phyloP scores from a whole-genome alignment of 768 basidiomycete species.

The Gyrodon lividus region DNA sequence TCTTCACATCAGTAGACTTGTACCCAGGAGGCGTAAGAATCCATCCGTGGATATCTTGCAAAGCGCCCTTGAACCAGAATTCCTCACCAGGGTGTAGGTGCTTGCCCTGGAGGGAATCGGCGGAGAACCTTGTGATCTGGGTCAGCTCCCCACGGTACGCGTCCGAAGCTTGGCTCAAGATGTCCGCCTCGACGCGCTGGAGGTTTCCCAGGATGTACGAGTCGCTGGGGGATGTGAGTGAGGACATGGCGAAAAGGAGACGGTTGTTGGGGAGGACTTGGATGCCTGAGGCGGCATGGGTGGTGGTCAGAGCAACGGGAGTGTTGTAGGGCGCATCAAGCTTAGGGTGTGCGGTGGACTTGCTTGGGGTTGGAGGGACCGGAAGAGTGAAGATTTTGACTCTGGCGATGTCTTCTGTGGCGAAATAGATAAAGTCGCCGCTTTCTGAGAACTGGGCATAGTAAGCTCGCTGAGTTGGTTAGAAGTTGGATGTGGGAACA shows the following conservation, averaged over 20 bases:
- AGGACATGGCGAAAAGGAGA: constrained; percentile 71
- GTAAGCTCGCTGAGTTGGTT: neutral
- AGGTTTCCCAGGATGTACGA: constrained; percentile 62
- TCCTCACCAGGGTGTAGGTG: constrained; percentile 64
- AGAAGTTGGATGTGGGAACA: neutral
- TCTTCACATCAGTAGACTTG: constrained; percentile 60
- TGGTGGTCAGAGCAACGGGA: constrained; percentile 60
- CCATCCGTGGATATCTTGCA: constrained; percentile 82
- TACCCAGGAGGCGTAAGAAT: constrained; percentile 78
- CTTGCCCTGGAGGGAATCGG: constrained; percentile 54
- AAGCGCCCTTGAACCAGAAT: constrained; percentile 88
- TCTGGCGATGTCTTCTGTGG: constrained; percentile 76
- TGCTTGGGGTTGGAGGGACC: constrained; percentile 58
- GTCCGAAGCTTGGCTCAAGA: constrained; percentile 31
- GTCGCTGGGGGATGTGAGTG: constrained; percentile 78
- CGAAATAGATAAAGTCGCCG: constrained; percentile 66
- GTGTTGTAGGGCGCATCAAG: constrained; percentile 40
- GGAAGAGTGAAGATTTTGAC: constrained; percentile 72
- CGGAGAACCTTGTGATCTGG: constrained; percentile 67
- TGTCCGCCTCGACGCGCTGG: constrained; percentile 40
- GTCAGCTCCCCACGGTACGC: constrained; percentile 36
- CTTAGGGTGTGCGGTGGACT: constrained; percentile 52
- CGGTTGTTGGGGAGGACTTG: constrained; percentile 58
- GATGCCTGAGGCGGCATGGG: constrained; percentile 57
- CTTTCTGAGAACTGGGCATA: constrained; percentile 66